Percentiles rank a stretch among this genome's conserved stretches.
phyloP scores from a whole-genome alignment of 2,329 filamentous ascomycete species.

The Lasiodiplodia sp. region DNA sequence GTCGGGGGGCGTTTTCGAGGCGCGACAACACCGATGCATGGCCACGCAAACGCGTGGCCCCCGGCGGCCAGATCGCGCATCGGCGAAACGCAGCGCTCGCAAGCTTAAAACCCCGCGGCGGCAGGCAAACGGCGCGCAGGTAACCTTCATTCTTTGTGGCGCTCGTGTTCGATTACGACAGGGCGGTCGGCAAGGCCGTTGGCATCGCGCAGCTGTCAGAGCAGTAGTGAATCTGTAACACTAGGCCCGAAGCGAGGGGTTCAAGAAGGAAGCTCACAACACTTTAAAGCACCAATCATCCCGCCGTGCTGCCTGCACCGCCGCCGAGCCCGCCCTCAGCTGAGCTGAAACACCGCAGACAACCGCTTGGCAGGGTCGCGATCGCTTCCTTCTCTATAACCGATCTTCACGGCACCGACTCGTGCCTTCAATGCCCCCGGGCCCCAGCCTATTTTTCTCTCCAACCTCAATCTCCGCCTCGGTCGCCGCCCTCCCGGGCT shows the following conservation, averaged over 20 bases:
- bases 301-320: slow-evolving; percentile 19
- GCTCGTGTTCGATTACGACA: slow-evolving; percentile 27
- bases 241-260: slow-evolving; percentile 24
- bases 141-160: neutral
- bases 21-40: neutral
- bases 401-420: neutral
- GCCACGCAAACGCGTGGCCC: slow-evolving; percentile 24
- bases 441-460: neutral
- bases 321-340: slow-evolving; percentile 25
- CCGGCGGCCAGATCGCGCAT: slow-evolving; percentile 10
- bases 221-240: slow-evolving; percentile 26
- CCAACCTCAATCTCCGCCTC: slow-evolving; percentile 21
- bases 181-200: slow-evolving; percentile 14
- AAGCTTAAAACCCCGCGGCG: slow-evolving; percentile 21
- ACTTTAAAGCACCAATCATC: slow-evolving; percentile 14
- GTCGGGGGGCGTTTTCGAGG: neutral
- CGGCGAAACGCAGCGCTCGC: neutral
- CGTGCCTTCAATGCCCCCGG: slow-evolving; percentile 14
- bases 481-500: slow-evolving; percentile 10
- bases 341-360: slow-evolving; percentile 23
- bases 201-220: neutral
- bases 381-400: slow-evolving; percentile 11
- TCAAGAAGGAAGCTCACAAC: slow-evolving; percentile 17
- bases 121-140: slow-evolving; percentile 12
- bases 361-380: slow-evolving; percentile 23